Evolutionary conservation across 306 rosid species (phyloP).

Genomic region (Urtica urens): DNA sequence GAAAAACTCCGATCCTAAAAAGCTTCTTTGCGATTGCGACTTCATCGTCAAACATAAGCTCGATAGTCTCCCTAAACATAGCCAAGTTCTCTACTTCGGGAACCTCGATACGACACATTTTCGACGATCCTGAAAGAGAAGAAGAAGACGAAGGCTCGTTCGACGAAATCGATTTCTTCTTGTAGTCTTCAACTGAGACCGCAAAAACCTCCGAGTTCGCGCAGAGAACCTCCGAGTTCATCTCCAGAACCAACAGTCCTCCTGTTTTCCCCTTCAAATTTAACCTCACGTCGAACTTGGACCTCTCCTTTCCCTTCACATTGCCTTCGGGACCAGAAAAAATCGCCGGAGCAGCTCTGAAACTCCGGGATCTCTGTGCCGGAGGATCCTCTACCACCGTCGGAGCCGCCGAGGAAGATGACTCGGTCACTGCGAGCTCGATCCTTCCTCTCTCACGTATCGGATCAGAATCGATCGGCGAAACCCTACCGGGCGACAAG

Average conservation of each 20-base stretch:
- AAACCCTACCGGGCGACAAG: conserved; percentile 87
- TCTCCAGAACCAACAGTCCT: conserved; percentile 60
- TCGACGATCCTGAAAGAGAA: conserved; percentile 18
- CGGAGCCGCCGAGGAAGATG: conserved; percentile 7
- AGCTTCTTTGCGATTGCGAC: conserved; percentile 50
- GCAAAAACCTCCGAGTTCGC: conserved; percentile 70
- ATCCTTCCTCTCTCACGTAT: conserved; percentile 14
- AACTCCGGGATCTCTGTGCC: conserved; percentile 33
- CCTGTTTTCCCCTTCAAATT: conserved; percentile 76
- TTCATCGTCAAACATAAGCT: conserved; percentile 78
- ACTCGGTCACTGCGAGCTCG: not conserved
- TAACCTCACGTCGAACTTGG: conserved; percentile 80
- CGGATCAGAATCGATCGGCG: conserved; percentile 55
- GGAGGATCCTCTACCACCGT: conserved; percentile 21
- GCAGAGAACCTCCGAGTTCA: conserved; percentile 55
- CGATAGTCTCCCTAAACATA: conserved; percentile 56
- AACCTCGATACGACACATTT: conserved; percentile 72
- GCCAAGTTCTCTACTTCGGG: conserved; percentile 76
- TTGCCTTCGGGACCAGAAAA: not conserved
- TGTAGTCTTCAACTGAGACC: conserved; percentile 39
- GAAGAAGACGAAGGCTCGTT: conserved; percentile 21
- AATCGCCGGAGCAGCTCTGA: conserved; percentile 27
- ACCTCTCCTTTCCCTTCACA: conserved; percentile 14
- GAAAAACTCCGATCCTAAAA: conserved; percentile 48
- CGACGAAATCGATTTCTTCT: conserved; percentile 18